Conservation (phyloP, 768 basidiomycete genomes). For the Asterophora parasitica region DNA sequence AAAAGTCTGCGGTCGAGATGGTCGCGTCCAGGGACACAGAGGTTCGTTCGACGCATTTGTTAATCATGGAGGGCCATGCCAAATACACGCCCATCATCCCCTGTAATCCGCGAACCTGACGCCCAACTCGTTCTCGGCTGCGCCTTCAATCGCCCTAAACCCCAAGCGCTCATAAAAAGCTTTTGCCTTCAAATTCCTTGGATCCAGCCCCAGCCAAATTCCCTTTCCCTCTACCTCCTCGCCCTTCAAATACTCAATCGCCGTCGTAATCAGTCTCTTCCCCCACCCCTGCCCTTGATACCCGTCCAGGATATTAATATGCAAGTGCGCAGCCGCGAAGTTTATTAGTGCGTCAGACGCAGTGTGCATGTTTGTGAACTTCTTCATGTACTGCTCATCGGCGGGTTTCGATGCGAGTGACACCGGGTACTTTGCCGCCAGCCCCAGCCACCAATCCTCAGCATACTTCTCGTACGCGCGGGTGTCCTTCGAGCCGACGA, state of each 20-base stretch:
- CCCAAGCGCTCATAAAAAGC: constrained; percentile 61
- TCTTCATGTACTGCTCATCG: constrained; percentile 41
- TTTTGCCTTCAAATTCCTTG: constrained; percentile 54
- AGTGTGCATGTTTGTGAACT: constrained; percentile 36
- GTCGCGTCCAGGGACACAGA: too few relatives aligned
- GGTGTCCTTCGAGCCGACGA: constrained; percentile 64
- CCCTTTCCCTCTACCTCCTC: constrained; percentile 37
- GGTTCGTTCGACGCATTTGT: constrained; percentile 8
- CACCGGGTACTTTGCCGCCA: constrained; percentile 51
- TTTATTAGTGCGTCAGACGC: constrained; percentile 51
- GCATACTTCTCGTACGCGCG: constrained; percentile 56
- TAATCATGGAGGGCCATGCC: constrained; percentile 4
- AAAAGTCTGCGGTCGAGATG: neutral
- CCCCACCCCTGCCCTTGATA: constrained; percentile 73
- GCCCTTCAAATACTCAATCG: constrained; percentile 48
- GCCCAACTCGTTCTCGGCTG: constrained; percentile 47
- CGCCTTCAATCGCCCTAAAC: constrained; percentile 53
- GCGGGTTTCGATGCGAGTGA: constrained; percentile 30
- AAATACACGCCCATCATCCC: constrained; percentile 5
- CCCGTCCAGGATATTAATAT: constrained; percentile 65
- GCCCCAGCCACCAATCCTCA: constrained; percentile 60
- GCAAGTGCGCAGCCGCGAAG: constrained; percentile 71
- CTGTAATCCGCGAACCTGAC: constrained; percentile 42
- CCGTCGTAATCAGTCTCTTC: constrained; percentile 51
- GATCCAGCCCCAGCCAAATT: constrained; percentile 68